Conservation (phyloP, 345 rosid genomes). For the Balakata baccata region DNA sequence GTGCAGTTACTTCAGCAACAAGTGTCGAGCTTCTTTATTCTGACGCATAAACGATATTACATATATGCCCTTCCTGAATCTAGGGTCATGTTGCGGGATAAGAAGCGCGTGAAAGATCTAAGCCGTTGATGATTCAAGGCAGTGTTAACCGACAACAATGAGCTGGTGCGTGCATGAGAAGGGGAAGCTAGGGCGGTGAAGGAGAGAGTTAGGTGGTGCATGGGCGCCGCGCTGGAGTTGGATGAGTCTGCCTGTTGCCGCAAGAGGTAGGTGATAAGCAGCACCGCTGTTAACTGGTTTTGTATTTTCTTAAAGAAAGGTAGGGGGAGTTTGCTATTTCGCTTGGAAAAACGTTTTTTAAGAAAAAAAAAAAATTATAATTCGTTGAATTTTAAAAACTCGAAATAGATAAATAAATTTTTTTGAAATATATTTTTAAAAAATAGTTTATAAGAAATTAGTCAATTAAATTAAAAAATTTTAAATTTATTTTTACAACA, state of each 20-base stretch:
- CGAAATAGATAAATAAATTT: too few species aligned
- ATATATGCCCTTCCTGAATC: background rate
- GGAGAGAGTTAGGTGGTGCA: background rate
- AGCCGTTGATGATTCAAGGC: constrained; percentile 11
- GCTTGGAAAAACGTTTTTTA: too few species aligned
- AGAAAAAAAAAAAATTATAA: too few species aligned
- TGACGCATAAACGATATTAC: constrained; percentile 27
- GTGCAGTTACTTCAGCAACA: constrained; percentile 39
- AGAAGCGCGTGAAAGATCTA: background rate
- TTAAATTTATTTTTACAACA: too few species aligned
- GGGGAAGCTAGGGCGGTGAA: constrained; percentile 2
- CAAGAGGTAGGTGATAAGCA: background rate
- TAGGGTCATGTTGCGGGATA: background rate
- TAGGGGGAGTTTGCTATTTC: too few species aligned
- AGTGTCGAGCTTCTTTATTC: constrained; percentile 35
- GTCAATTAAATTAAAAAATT: too few species aligned
- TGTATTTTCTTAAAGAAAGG: too few species aligned
- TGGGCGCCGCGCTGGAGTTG: constrained; percentile 3
- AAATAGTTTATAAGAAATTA: too few species aligned
- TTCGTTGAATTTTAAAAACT: too few species aligned
- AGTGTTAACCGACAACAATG: constrained; percentile 6
- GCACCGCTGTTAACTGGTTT: background rate
- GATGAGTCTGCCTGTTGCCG: background rate
- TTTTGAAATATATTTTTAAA: too few species aligned
- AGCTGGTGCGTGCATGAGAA: constrained; percentile 14